phyloP scores from a whole-genome alignment of 2,329 filamentous ascomycete species.

The Aspergillus calidoustus region DNA sequence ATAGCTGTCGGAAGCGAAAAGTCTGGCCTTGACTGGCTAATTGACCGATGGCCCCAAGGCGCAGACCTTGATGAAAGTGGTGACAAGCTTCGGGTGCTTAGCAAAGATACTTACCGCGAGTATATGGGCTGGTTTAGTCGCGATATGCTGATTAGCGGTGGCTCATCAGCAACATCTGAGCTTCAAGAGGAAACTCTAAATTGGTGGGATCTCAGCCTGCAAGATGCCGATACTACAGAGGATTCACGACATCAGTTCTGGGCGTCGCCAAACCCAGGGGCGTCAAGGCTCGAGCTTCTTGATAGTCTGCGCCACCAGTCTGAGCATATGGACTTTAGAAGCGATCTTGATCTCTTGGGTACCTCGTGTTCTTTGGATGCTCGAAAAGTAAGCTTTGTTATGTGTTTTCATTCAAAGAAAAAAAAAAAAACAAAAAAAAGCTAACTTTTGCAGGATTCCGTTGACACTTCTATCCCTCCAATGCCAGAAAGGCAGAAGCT shows the following conservation, averaged over 20 bases:
- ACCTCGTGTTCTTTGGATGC: conserved; percentile 31
- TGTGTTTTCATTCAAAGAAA: not conserved
- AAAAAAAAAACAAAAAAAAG: not conserved
- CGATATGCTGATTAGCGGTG: conserved; percentile 55
- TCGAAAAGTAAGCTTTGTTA: conserved; percentile 32
- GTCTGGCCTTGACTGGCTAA: conserved; percentile 88
- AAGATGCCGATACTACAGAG: conserved; percentile 57
- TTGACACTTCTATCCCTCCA: conserved; percentile 68
- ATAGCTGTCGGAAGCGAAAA: conserved; percentile 89
- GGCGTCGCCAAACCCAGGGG: conserved; percentile 3
- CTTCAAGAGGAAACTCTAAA: conserved; percentile 68
- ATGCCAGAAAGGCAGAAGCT: conserved; percentile 58
- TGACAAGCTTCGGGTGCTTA: conserved; percentile 75
- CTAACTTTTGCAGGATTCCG: conserved; percentile 46
- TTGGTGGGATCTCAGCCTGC: conserved; percentile 69
- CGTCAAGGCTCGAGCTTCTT: conserved; percentile 30
- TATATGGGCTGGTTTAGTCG: conserved; percentile 79
- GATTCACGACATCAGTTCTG: conserved; percentile 30
- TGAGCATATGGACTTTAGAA: conserved; percentile 40
- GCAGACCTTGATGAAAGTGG: conserved; percentile 70
- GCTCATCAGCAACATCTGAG: conserved; percentile 62
- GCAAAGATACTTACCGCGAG: conserved; percentile 73
- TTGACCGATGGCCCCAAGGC: conserved; percentile 74
- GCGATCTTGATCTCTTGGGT: conserved; percentile 43
- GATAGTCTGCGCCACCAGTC: conserved; percentile 34